These are phyloP conservation scores for Toxoplasma gondii DNA, from an alignment of 169 alveolate genomes.

Conservation along the genomic window DNA sequence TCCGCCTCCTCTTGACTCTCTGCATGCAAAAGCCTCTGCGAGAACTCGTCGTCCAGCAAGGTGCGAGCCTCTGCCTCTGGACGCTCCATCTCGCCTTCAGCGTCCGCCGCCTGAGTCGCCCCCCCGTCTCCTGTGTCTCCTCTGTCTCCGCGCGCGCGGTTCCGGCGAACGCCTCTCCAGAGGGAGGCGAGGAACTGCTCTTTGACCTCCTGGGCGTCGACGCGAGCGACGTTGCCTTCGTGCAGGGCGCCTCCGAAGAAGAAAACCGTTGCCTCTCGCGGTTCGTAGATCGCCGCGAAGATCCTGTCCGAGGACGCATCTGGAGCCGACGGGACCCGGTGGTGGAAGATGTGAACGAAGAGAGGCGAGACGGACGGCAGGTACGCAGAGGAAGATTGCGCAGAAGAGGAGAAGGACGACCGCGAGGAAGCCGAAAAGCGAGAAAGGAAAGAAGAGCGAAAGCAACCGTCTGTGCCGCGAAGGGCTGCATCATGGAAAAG, in stretches of 20 bases:
- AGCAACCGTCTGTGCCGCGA: neutral
- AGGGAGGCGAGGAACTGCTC: neutral
- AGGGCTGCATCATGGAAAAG: neutral
- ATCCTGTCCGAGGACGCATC: neutral
- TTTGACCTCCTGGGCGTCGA: neutral
- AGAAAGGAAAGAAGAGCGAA: neutral
- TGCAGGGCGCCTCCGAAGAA: neutral
- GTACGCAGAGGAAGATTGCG: neutral
- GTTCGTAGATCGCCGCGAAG: constrained; percentile 9
- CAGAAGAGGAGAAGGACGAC: neutral
- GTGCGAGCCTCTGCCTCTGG: neutral
- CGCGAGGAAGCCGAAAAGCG: constrained; percentile 6
- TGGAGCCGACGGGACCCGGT: neutral
- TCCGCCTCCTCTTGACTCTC: neutral
- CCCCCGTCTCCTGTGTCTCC: neutral
- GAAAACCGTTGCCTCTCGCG: neutral
- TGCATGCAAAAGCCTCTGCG: neutral
- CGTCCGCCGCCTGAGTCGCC: neutral
- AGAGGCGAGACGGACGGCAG: neutral
- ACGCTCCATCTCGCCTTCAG: neutral
- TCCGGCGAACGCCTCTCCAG: neutral
- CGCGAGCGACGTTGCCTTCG: neutral
- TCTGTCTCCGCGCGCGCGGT: neutral
- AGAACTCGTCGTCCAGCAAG: neutral
- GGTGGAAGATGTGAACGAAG: constrained; percentile 19